Conservation (phyloP, 1,139 yeast species). For the Taphrina sp. region DNA sequence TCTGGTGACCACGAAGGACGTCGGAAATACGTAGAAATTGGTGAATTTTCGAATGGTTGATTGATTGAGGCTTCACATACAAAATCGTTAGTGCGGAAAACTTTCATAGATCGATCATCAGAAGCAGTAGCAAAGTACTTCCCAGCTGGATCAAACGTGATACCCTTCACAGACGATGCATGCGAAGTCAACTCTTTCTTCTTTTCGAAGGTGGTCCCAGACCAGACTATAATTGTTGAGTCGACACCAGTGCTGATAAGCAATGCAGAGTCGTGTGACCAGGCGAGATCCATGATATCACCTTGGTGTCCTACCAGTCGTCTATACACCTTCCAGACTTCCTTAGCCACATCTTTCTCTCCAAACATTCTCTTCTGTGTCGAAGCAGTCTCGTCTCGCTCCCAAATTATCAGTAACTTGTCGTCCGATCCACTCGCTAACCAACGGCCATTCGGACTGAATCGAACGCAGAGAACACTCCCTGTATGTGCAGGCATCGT, state of each 20-base stretch:
- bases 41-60: constrained; percentile 84
- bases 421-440: constrained; percentile 95
- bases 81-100: constrained; percentile 75
- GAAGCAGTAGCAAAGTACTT: constrained; percentile 96
- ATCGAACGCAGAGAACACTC: constrained; percentile 88
- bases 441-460: constrained; percentile 87
- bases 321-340: constrained; percentile 45
- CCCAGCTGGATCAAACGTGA: constrained; percentile 91
- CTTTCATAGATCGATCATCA: constrained; percentile 86
- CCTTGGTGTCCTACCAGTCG: constrained; percentile 94
- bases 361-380: constrained; percentile 30
- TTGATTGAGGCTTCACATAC: constrained; percentile 78
- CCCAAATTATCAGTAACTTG: constrained; percentile 88
- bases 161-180: constrained; percentile 93
- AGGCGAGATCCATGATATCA: constrained; percentile 93
- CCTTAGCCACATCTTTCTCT: constrained; percentile 27
- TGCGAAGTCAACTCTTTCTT: constrained; percentile 87
- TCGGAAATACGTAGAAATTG: constrained; percentile 87
- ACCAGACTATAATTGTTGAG: constrained; percentile 89
- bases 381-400: constrained; percentile 63
- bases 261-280: constrained; percentile 93
- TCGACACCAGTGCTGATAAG: constrained; percentile 93
- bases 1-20: constrained; percentile 98
- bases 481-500: constrained; percentile 84
- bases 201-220: constrained; percentile 85